Evolutionary conservation across 2,329 filamentous ascomycete genomes (phyloP).

Genomic region (Monosporascus sp.): DNA sequence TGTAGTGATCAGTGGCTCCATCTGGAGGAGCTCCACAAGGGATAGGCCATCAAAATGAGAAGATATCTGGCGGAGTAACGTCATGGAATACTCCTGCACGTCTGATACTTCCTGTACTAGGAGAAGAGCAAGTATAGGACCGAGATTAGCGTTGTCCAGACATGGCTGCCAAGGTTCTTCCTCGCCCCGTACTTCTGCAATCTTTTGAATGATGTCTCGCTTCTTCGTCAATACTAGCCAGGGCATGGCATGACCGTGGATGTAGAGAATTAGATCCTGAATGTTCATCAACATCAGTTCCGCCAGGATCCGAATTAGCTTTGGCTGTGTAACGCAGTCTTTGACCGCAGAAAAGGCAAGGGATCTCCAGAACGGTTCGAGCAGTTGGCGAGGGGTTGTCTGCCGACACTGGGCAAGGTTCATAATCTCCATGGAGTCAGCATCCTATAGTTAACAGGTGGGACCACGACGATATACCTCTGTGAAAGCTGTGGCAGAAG

Average conservation of each 20-base stretch:
- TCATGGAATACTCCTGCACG: slow-evolving; percentile 62
- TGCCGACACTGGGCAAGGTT: slow-evolving; percentile 63
- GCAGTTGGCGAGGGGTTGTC: slow-evolving; percentile 60
- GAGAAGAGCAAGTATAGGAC: slow-evolving; percentile 53
- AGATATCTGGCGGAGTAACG: slow-evolving; percentile 63
- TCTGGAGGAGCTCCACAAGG: slow-evolving; percentile 64
- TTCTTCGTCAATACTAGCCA: slow-evolving; percentile 78
- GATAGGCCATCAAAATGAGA: slow-evolving; percentile 62
- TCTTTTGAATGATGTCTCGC: slow-evolving; percentile 71
- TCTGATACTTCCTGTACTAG: slow-evolving; percentile 52
- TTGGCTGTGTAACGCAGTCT: slow-evolving; percentile 74
- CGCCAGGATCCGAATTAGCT: slow-evolving; percentile 73
- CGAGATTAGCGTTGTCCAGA: slow-evolving; percentile 52
- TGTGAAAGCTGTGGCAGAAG: slow-evolving; percentile 77
- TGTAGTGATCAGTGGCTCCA: slow-evolving; percentile 69
- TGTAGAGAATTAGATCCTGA: slow-evolving; percentile 65
- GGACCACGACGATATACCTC: slow-evolving; percentile 48
- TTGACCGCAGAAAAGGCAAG: slow-evolving; percentile 79
- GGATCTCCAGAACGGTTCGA: slow-evolving; percentile 84
- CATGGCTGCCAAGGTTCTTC: slow-evolving; percentile 53
- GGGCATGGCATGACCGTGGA: slow-evolving; percentile 78
- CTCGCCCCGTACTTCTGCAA: slow-evolving; percentile 73
- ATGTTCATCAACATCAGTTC: slow-evolving; percentile 75
- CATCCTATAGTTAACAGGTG: background rate
- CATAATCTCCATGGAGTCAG: slow-evolving; percentile 41